Evolutionary conservation across 176 grass and related monocot genomes (phyloP).

Genomic region (Avena eriantha): DNA sequence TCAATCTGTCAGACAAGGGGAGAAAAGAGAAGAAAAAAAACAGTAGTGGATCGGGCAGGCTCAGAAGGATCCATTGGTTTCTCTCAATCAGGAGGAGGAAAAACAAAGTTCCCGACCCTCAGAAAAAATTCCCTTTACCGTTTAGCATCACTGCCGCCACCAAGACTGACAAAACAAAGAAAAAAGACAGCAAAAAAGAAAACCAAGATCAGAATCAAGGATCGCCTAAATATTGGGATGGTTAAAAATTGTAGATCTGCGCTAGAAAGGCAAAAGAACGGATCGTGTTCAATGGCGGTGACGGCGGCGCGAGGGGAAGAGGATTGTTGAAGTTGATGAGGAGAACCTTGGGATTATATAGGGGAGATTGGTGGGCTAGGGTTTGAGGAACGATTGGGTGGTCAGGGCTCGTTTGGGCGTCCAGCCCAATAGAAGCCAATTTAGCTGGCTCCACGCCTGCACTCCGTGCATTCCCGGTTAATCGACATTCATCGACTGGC

Average conservation of each 20-base stretch:
- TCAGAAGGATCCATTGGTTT: conserved; percentile 99
- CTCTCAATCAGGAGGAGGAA: conserved; percentile 59
- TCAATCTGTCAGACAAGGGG: too few relatives aligned
- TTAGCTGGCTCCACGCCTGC: too few relatives aligned
- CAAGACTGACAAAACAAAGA: neutral
- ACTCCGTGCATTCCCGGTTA: too few relatives aligned
- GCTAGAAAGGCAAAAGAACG: neutral
- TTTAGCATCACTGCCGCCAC: conserved; percentile 53
- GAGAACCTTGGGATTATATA: neutral
- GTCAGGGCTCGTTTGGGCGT: neutral
- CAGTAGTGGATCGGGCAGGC: conserved; percentile 30
- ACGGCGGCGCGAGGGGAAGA: neutral
- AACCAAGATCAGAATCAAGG: neutral
- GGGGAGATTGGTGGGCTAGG: conserved; percentile 15
- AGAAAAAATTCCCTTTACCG: conserved; percentile 70
- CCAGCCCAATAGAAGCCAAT: too few relatives aligned
- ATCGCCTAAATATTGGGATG: neutral
- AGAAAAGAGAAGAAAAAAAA: neutral
- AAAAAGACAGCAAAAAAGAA: too few relatives aligned
- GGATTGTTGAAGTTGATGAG: too few relatives aligned
- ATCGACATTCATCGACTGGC: too few relatives aligned
- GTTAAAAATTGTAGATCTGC: neutral
- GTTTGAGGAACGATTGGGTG: neutral
- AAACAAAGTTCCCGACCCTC: conserved; percentile 44
- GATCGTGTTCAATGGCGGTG: neutral